Evolutionary conservation across 1,139 yeast species (phyloP).

Genomic region (Lodderomyces oxycetoniae): DNA sequence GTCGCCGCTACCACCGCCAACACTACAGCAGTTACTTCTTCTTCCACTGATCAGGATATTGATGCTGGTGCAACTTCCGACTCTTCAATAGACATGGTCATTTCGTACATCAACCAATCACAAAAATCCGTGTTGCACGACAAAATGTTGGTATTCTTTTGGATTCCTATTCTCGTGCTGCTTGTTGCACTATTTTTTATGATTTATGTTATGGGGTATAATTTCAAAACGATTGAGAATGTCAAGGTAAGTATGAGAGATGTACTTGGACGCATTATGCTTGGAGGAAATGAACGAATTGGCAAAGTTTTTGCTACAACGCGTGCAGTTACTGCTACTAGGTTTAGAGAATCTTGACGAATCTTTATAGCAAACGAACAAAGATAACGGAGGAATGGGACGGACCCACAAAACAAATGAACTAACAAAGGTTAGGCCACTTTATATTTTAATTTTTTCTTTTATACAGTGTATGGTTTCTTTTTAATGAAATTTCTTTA

Average conservation of each 20-base stretch:
- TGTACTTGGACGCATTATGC: slow-evolving; percentile 55
- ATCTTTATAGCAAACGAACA: too few species aligned
- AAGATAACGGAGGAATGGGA: too few species aligned
- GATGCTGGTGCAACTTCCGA: slow-evolving; percentile 37
- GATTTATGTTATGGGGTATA: slow-evolving; percentile 50
- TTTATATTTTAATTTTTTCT: too few species aligned
- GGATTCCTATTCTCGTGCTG: slow-evolving; percentile 68
- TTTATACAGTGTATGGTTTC: too few species aligned
- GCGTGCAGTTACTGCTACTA: slow-evolving; percentile 1
- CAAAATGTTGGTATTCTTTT: slow-evolving; percentile 80
- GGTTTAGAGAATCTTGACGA: too few species aligned
- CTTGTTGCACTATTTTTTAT: slow-evolving; percentile 49
- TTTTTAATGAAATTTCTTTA: too few species aligned
- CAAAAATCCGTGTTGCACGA: slow-evolving; percentile 73
- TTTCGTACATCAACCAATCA: slow-evolving; percentile 52
- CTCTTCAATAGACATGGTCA: slow-evolving; percentile 49
- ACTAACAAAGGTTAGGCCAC: too few species aligned
- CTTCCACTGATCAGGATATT: slow-evolving; percentile 2
- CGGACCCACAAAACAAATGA: too few species aligned
- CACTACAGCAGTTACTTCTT: background rate
- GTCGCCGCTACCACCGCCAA: background rate
- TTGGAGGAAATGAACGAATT: slow-evolving; percentile 62
- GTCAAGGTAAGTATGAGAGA: slow-evolving; percentile 48
- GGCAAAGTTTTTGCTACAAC: slow-evolving; percentile 43
- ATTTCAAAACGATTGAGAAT: slow-evolving; percentile 34